Conservation (phyloP, 1,284 basidiomycete genomes). For the Marasmius tenuissimus region DNA sequence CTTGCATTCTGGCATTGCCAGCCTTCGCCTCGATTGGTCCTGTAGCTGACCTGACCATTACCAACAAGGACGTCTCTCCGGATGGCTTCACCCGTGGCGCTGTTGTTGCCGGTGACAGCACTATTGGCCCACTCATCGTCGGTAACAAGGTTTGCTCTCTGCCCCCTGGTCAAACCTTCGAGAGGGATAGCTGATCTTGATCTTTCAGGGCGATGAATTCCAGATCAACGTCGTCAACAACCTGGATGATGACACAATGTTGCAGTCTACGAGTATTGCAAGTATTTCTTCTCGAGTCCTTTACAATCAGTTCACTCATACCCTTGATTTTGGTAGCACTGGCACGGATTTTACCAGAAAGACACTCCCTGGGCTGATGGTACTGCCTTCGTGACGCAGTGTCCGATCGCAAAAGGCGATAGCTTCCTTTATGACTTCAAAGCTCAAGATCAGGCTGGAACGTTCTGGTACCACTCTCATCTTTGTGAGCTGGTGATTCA, state of each 20-base stretch:
- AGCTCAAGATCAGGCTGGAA: conserved; percentile 36
- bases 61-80: neutral
- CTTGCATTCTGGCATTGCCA: no score
- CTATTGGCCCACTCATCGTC: conserved; percentile 18
- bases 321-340: conserved; percentile 26
- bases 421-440: conserved; percentile 34
- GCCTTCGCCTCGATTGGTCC: neutral
- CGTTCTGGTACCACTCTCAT: conserved; percentile 46
- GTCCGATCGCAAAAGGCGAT: conserved; percentile 36
- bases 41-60: neutral
- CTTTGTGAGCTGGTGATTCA: conserved; percentile 25
- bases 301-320: neutral
- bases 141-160: conserved; percentile 16
- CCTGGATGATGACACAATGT: conserved; percentile 21
- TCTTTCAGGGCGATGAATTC: conserved; percentile 19
- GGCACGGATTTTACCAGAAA: conserved; percentile 39
- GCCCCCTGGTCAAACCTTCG: neutral
- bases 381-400: conserved; percentile 33
- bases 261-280: conserved; percentile 5
- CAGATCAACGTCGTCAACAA: conserved; percentile 22
- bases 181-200: neutral
- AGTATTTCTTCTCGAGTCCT: neutral
- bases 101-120: conserved; percentile 3
- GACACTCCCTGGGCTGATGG: conserved; percentile 35
- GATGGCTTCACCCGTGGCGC: neutral